Evolutionary conservation across 1,284 basidiomycete genomes (phyloP).

Genomic region (Tremellales sp.): DNA sequence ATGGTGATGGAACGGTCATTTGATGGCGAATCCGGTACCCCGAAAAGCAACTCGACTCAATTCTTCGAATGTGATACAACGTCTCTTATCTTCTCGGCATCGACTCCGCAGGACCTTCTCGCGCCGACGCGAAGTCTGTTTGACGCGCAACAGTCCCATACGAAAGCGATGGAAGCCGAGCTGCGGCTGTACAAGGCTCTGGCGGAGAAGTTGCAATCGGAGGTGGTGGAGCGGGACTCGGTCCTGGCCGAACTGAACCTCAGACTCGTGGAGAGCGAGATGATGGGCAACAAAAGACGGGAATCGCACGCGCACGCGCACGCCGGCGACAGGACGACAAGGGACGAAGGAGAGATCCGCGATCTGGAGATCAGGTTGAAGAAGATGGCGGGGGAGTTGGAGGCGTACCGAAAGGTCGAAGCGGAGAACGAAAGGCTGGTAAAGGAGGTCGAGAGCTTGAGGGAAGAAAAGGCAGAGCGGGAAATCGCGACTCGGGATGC

Average conservation of each 20-base stretch:
- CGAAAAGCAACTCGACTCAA: conserved; percentile 23
- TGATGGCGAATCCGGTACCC: not conserved
- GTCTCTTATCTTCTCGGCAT: conserved; percentile 12
- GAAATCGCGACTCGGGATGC: not conserved
- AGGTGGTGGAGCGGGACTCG: conserved; percentile 32
- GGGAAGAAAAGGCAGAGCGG: not conserved
- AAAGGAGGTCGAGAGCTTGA: conserved; percentile 5
- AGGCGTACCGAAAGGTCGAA: conserved; percentile 3
- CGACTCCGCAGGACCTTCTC: conserved; percentile 7
- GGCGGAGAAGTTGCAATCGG: conserved; percentile 23
- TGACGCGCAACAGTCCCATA: conserved; percentile 31
- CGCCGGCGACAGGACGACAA: conserved; percentile 19
- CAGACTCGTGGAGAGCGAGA: conserved; percentile 25
- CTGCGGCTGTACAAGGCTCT: conserved; percentile 28
- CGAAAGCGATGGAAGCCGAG: conserved; percentile 24
- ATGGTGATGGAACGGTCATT: too few relatives aligned
- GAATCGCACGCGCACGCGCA: conserved; percentile 8
- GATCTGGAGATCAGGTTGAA: conserved; percentile 36
- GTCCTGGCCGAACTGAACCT: conserved; percentile 30
- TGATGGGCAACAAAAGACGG: conserved; percentile 18
- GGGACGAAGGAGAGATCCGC: conserved; percentile 20
- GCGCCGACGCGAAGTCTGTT: conserved; percentile 19
- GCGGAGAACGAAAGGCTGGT: not conserved
- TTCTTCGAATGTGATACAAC: conserved; percentile 33
- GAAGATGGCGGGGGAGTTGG: conserved; percentile 26